A percentile compares a stretch with the other conserved stretches of the same genome.
These are phyloP conservation scores for Amphichorda felina DNA, from an alignment of 2,329 filamentous ascomycete species.

Conservation along the genomic window DNA sequence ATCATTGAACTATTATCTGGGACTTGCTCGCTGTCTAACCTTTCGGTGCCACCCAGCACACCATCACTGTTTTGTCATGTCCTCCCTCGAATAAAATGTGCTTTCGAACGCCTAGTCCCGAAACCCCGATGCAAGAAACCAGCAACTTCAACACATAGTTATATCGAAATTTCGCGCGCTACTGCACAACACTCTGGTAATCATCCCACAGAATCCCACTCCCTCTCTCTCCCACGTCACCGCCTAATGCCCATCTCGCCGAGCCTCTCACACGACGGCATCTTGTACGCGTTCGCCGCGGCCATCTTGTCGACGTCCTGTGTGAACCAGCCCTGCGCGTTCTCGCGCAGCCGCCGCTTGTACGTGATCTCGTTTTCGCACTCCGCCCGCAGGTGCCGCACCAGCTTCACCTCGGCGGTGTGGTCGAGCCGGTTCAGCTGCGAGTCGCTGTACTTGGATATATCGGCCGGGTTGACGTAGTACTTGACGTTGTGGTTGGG, in stretches of 20 bases:
- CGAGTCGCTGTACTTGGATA: constrained; percentile 54
- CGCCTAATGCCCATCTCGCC: constrained; percentile 1
- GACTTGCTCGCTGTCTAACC: no score
- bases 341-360: constrained; percentile 57
- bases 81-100: no score
- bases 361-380: constrained; percentile 64
- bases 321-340: constrained; percentile 81
- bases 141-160: no score
- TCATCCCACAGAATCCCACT: background rate
- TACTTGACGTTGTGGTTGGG: constrained; percentile 66
- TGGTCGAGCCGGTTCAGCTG: constrained; percentile 68
- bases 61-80: no score
- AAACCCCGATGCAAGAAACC: no score
- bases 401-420: constrained; percentile 61
- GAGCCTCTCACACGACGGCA: constrained; percentile 41
- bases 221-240: background rate
- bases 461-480: constrained; percentile 70
- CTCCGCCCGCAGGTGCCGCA: constrained; percentile 53
- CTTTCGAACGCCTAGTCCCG: no score
- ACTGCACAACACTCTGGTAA: no score
- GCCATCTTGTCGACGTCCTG: constrained; percentile 71
- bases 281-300: constrained; percentile 43
- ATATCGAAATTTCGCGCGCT: no score
- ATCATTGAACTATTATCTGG: no score
- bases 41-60: no score